Percentiles rank a stretch among this genome's conserved stretches.
Evolutionary conservation across 805 yeast genomes (phyloP).

Genomic region (Blastobotrys parvus): DNA sequence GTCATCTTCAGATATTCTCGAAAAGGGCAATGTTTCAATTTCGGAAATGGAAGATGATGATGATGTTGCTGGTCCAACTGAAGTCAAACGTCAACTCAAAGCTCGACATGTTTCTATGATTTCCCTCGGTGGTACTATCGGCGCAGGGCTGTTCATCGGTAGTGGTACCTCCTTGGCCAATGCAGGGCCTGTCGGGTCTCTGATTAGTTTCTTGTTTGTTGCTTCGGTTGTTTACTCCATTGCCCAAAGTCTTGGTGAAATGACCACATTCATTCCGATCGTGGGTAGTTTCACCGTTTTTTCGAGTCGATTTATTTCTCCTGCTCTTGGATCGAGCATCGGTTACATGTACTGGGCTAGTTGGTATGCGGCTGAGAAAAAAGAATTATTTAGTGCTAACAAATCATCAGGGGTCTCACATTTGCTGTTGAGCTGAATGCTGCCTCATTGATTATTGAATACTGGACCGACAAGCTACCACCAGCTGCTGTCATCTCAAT

Average conservation of each 20-base stretch:
- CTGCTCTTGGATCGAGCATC: slow-evolving; percentile 62
- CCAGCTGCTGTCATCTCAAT: slow-evolving; percentile 63
- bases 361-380: slow-evolving; percentile 60
- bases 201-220: slow-evolving; percentile 62
- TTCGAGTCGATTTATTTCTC: slow-evolving; percentile 70
- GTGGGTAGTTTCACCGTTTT: slow-evolving; percentile 68
- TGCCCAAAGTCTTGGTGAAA: slow-evolving; percentile 67
- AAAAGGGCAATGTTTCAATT: not conserved
- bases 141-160: slow-evolving; percentile 70
- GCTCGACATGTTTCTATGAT: slow-evolving; percentile 72
- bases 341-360: slow-evolving; percentile 77
- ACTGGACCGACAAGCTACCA: slow-evolving; percentile 68
- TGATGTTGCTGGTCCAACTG: not conserved
- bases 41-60: not conserved
- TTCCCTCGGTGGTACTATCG: slow-evolving; percentile 76
- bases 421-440: slow-evolving; percentile 81
- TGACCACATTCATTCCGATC: slow-evolving; percentile 69
- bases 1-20: not conserved
- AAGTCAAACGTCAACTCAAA: slow-evolving; percentile 36
- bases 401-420: too few species aligned
- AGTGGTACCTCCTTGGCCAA: slow-evolving; percentile 54
- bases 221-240: slow-evolving; percentile 59
- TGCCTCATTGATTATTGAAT: slow-evolving; percentile 69
- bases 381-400: too few species aligned
- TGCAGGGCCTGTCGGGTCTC: slow-evolving; percentile 63